Base-by-base conservation (phyloP, 2,329 filamentous ascomycete genomes). In the Alternaria panax region DNA sequence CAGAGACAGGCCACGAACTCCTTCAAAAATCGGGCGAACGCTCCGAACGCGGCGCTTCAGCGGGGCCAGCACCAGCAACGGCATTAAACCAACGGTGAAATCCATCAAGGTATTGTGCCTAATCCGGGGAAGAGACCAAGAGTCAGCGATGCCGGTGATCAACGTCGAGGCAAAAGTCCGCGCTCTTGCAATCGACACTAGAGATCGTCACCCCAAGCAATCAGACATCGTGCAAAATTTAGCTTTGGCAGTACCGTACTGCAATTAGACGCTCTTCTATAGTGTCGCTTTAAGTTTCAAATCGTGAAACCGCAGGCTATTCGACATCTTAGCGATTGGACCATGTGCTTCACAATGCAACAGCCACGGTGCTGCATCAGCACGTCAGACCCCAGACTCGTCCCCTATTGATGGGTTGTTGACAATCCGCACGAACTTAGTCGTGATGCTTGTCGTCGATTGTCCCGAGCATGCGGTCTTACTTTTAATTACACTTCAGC, bases 401-500 rank as follows among this genome's bases (percentile, higher is more conserved):
- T 24, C 8, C 28, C 20, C 45, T 47, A 30, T 34, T n/a, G 14
- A 24, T 1, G 28, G 28, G 20, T 8, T 48, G 8, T 18, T 48
- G 45, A 24, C 5, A 22, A 32, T 14, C 28, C 14, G 6, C 12
- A n/a, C 12, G n/a, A 48, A 34, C n/a, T 20, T 48, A 48, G 20
- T 48, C 5, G 28, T 24, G 14, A 48, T 25, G 45, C 45, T 48
- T 48, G 45, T 18, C 45, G 45, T 48, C 30, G 45, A 48, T 36
- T 24, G 18, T 48, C 9, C 28, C 14, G 28, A 25, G 9, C n/a
- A 20, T 22, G 28, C 30, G 45, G 20, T 48, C 20, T 20, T 48
- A 48, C 30, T 48, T 42, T 48, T 41, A 41, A 41, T 41, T 48
- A 48, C 45, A 48, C 30, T 24, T 34, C 45, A 32, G 32, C 22